Percentiles rank a stretch among this genome's conserved stretches.
Conservation (phyloP, 306 rosid species). For the Ormosia emarginata region DNA sequence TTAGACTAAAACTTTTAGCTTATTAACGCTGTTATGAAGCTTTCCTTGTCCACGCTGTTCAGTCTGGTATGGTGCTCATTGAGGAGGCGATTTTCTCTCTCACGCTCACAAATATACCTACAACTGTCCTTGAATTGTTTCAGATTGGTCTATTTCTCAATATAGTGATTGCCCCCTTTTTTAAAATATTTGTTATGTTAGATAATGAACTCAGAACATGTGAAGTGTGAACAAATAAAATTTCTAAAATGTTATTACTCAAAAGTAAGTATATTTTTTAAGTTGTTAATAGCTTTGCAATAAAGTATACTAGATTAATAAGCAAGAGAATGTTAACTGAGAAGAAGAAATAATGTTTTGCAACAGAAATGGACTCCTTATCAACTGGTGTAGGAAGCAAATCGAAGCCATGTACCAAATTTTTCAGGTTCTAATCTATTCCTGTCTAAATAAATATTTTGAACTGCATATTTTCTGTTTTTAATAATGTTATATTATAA, state of each 20-base stretch:
- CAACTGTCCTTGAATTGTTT: neutral
- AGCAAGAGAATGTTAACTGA: constrained; percentile 57
- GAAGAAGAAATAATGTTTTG: constrained; percentile 78
- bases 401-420: constrained; percentile 99
- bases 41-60: neutral
- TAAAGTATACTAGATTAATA: constrained; percentile 44
- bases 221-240: neutral
- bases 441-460: constrained; percentile 50
- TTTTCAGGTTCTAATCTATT: constrained; percentile 98
- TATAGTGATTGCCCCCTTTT: neutral
- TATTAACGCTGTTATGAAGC: neutral
- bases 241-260: neutral
- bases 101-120: neutral
- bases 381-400: constrained; percentile 99
- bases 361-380: constrained; percentile 90
- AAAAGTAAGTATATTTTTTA: neutral
- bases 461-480: constrained; percentile 29
- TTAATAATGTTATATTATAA: constrained; percentile 27
- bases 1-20: neutral
- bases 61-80: neutral
- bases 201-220: neutral
- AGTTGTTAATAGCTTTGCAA: constrained; percentile 9
- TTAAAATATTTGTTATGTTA: neutral
- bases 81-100: neutral
- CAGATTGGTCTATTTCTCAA: neutral